phyloP scores from a whole-genome alignment of 1,284 basidiomycete genomes.

The Trametes versicolor region DNA sequence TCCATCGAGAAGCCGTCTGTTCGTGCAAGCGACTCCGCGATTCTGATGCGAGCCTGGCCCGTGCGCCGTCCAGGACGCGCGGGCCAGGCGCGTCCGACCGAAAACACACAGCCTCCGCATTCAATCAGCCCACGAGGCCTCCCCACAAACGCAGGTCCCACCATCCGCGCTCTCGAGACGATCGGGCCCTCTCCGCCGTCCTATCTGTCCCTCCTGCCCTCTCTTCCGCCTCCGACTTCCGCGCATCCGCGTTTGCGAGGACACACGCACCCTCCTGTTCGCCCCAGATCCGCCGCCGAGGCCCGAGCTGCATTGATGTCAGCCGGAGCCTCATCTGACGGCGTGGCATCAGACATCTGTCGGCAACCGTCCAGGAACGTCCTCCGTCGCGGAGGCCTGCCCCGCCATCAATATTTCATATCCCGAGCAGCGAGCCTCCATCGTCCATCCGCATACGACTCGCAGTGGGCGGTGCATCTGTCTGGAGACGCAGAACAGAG shows the following conservation, averaged over 20 bases:
- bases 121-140: slow-evolving; percentile 1
- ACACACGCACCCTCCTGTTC: neutral
- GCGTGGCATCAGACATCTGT: slow-evolving; percentile 24
- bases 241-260: slow-evolving; percentile 5
- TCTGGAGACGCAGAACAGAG: slow-evolving; percentile 21
- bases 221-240: neutral
- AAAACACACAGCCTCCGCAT: slow-evolving; percentile 16
- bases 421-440: slow-evolving; percentile 14
- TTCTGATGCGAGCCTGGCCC: slow-evolving; percentile 17
- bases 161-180: neutral
- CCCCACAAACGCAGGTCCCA: slow-evolving; percentile 8
- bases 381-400: slow-evolving; percentile 2
- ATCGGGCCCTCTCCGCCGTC: neutral
- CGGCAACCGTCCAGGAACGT: slow-evolving; percentile 12
- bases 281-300: slow-evolving; percentile 9
- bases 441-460: slow-evolving; percentile 1
- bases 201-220: neutral
- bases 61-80: slow-evolving; percentile 3
- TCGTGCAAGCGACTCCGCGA: slow-evolving; percentile 14
- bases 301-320: neutral
- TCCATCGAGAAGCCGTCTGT: slow-evolving; percentile 14
- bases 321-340: slow-evolving; percentile 10
- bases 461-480: slow-evolving; percentile 8
- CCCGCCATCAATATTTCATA: slow-evolving; percentile 14
- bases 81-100: slow-evolving; percentile 7